phyloP scores from a whole-genome alignment of 164 flowering plant genomes.

The Magnolia officinalis region DNA sequence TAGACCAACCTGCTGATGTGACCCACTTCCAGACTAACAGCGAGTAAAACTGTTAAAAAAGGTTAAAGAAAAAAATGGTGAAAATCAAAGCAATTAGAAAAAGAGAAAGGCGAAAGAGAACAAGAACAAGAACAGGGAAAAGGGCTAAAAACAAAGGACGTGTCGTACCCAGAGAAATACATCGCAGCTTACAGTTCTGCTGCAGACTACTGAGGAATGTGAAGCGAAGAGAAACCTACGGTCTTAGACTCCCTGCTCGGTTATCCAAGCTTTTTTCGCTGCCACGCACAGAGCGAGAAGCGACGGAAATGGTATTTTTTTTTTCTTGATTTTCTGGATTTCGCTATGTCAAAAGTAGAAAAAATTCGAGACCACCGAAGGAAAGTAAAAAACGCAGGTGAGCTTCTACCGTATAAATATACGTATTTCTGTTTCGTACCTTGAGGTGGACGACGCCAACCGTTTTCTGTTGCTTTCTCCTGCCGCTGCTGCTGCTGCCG shows the following conservation, averaged over 20 bases:
- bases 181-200: background rate
- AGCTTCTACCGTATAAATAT: background rate
- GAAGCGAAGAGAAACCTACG: slow-evolving; percentile 16
- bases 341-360: background rate
- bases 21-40: slow-evolving; percentile 58
- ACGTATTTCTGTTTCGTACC: slow-evolving; percentile 32
- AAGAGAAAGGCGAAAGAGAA: background rate
- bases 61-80: background rate
- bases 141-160: background rate
- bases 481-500: slow-evolving; percentile 29
- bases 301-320: slow-evolving; percentile 11
- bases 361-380: background rate
- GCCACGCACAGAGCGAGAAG: slow-evolving; percentile 2
- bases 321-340: background rate
- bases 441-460: slow-evolving; percentile 70
- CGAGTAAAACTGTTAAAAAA: slow-evolving; percentile 40
- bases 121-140: slow-evolving; percentile 2
- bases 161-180: slow-evolving; percentile 3
- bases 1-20: slow-evolving; percentile 58
- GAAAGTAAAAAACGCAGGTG: background rate
- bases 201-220: background rate
- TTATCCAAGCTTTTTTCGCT: slow-evolving; percentile 16
- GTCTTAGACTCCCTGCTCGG: slow-evolving; percentile 18
- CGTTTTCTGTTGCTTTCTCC: slow-evolving; percentile 43
- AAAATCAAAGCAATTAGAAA: background rate